phyloP scores from a whole-genome alignment of 129 eudicot species.

The Kitagawia praeruptora region DNA sequence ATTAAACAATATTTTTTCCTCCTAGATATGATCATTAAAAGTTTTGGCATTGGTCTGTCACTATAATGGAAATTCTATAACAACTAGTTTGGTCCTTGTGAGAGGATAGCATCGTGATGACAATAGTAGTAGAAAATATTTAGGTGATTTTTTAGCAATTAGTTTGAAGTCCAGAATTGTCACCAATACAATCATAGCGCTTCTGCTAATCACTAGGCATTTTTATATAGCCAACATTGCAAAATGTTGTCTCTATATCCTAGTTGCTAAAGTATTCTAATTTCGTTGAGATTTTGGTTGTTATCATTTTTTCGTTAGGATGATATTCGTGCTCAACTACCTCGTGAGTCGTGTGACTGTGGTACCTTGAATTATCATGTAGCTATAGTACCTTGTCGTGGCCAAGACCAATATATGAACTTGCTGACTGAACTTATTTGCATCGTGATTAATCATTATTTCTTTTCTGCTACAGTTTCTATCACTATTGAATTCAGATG shows the following conservation, averaged over 20 bases:
- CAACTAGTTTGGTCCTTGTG: not conserved
- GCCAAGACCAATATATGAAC: not conserved
- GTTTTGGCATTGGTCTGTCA: not conserved
- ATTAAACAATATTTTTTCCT: not conserved
- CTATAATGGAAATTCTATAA: not conserved
- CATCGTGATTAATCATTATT: not conserved
- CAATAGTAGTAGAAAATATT: no score
- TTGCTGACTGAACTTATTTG: not conserved
- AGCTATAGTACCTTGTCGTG: no score
- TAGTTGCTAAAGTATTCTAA: no score
- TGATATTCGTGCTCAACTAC: not conserved
- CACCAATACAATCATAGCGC: no score
- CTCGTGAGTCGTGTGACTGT: not conserved
- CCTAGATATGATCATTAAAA: not conserved
- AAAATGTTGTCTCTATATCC: no score
- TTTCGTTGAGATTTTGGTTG: no score
- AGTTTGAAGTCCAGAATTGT: no score
- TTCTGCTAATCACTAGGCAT: no score
- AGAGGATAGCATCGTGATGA: not conserved
- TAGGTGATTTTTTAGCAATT: no score
- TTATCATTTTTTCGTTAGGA: no score
- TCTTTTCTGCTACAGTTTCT: conserved; percentile 49
- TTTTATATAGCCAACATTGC: no score
- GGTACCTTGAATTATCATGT: not conserved
- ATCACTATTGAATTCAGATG: conserved; percentile 68